Percentiles rank a stretch among this genome's conserved stretches.
Evolutionary conservation across 495 filamentous ascomycete genomes (phyloP).

Genomic region (Penicillium bovifimosum): DNA sequence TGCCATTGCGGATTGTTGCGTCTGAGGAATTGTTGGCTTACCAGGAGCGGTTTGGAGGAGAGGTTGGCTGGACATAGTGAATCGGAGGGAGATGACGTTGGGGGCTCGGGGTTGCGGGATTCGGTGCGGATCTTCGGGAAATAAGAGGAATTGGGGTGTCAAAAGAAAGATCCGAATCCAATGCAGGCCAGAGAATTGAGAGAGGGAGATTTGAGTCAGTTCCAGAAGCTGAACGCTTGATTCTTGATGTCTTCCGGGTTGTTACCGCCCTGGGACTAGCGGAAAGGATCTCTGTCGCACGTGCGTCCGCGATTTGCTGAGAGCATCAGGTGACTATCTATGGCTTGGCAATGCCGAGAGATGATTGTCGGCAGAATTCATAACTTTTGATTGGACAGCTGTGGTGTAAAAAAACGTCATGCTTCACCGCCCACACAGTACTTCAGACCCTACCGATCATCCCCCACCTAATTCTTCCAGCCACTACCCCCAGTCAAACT

Average conservation of each 20-base stretch:
- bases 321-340: conserved; percentile 5
- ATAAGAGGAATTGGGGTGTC: not conserved
- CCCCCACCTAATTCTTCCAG: too few relatives aligned
- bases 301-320: conserved; percentile 9
- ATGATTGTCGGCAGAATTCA: too few relatives aligned
- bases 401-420: too few relatives aligned
- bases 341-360: too few relatives aligned
- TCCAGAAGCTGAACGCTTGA: not conserved
- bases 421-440: too few relatives aligned
- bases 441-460: too few relatives aligned
- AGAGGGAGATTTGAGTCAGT: not conserved
- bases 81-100: not conserved
- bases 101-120: not conserved
- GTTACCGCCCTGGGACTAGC: conserved; percentile 4
- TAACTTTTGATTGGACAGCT: too few relatives aligned
- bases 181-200: not conserved
- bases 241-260: not conserved
- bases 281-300: conserved; percentile 3
- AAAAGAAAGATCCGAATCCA: conserved; percentile 1
- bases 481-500: too few relatives aligned
- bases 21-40: conserved; percentile 11
- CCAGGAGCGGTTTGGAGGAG: conserved; percentile 83
- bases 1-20: not conserved
- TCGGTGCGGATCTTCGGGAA: not conserved
- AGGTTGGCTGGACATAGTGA: conserved; percentile 85